Evolutionary conservation across 1,139 yeast genomes (phyloP).

Genomic region (Pichia sp.): DNA sequence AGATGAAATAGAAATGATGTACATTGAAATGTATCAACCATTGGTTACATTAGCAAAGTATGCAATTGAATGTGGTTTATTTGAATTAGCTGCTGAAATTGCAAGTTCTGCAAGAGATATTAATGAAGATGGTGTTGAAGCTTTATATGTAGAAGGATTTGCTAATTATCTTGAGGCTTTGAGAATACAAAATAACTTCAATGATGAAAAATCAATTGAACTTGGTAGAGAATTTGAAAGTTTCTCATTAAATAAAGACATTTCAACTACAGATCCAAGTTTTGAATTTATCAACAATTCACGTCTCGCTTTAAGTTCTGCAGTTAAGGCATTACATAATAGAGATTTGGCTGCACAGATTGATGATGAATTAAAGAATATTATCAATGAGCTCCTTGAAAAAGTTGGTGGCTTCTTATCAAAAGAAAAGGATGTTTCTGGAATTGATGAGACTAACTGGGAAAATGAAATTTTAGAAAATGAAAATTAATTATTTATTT

Average conservation of each 20-base stretch:
- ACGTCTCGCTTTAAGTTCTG: conserved; percentile 50
- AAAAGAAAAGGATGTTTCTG: conserved; percentile 28
- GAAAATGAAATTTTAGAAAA: conserved; percentile 33
- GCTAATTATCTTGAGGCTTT: conserved; percentile 59
- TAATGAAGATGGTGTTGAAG: conserved; percentile 77
- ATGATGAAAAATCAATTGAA: conserved; percentile 23
- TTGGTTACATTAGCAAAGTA: conserved; percentile 63
- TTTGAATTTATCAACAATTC: conserved; percentile 39
- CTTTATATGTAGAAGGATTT: conserved; percentile 76
- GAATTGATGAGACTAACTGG: conserved; percentile 35
- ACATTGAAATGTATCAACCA: conserved; percentile 61
- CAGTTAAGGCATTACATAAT: conserved; percentile 40
- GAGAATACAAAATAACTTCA: conserved; percentile 27
- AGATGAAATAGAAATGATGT: conserved; percentile 35
- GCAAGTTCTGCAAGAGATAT: conserved; percentile 61
- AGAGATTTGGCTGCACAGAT: conserved; percentile 43
- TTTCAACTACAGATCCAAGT: conserved; percentile 28
- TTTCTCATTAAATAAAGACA: conserved; percentile 30
- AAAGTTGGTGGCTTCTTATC: conserved; percentile 56
- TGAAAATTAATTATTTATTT: background rate
- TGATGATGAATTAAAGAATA: conserved; percentile 50
- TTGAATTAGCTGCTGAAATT: conserved; percentile 58
- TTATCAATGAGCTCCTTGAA: conserved; percentile 42
- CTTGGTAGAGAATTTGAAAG: conserved; percentile 47
- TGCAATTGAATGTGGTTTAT: conserved; percentile 69